These are phyloP conservation scores for Talaromyces sp. DNA, from an alignment of 2,329 filamentous ascomycete species.

Conservation along the genomic window DNA sequence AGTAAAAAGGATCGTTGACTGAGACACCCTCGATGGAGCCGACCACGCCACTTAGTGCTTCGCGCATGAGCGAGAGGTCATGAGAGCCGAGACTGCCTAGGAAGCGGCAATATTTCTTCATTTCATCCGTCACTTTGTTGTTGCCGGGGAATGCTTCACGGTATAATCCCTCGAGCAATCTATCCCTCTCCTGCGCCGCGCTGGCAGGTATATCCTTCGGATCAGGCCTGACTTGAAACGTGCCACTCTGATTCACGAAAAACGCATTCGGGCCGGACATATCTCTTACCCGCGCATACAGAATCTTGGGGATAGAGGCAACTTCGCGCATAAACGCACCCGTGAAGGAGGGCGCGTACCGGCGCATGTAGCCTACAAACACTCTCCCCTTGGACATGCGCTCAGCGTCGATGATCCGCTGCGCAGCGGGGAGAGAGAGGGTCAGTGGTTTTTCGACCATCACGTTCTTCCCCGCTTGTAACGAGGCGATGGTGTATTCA, in stretches of 20 bases:
- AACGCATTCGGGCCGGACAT: slow-evolving; percentile 56
- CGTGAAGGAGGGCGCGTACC: slow-evolving; percentile 58
- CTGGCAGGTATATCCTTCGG: not conserved
- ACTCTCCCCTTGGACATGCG: slow-evolving; percentile 43
- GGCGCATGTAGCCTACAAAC: slow-evolving; percentile 62
- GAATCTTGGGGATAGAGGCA: slow-evolving; percentile 50
- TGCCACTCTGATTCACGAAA: slow-evolving; percentile 28
- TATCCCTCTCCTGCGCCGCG: not conserved
- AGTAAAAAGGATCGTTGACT: slow-evolving; percentile 45
- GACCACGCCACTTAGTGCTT: slow-evolving; percentile 47
- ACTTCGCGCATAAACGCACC: slow-evolving; percentile 56
- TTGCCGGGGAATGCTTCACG: slow-evolving; percentile 10
- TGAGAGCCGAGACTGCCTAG: slow-evolving; percentile 54
- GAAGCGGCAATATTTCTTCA: slow-evolving; percentile 38
- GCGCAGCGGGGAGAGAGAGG: slow-evolving; percentile 48
- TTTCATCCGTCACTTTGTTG: not conserved
- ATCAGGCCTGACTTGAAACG: slow-evolving; percentile 20
- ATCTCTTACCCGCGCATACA: slow-evolving; percentile 54
- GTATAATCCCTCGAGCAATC: slow-evolving; percentile 6
- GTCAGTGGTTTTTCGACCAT: slow-evolving; percentile 62
- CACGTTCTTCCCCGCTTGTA: slow-evolving; percentile 56
- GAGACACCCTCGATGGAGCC: slow-evolving; percentile 50
- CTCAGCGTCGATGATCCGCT: slow-evolving; percentile 53
- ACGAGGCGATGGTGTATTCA: slow-evolving; percentile 52
- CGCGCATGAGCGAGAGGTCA: slow-evolving; percentile 56